These are phyloP conservation scores for Gossypium turneri DNA, from an alignment of 345 rosid genomes.

Conservation along the genomic window DNA sequence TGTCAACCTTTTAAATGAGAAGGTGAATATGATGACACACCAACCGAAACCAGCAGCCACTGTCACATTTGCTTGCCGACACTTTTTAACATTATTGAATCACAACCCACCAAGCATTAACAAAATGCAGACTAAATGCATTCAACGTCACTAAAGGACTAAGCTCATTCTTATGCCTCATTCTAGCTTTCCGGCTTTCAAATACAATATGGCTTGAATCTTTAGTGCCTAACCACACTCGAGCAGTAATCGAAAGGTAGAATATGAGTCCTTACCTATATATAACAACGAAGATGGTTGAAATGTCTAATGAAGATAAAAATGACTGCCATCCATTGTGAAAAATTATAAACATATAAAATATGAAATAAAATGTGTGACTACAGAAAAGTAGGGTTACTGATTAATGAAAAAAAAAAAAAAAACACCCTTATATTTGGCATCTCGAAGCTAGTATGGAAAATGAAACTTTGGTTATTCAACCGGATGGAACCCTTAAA, in stretches of 20 bases:
- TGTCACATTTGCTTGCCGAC: constrained; percentile 21
- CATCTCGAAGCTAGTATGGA: constrained; percentile 14
- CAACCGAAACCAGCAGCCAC: not conserved
- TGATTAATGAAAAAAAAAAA: not conserved
- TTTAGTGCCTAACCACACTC: constrained; percentile 32
- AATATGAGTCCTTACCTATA: constrained; percentile 16
- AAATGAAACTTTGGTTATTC: constrained; percentile 23
- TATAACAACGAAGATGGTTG: constrained; percentile 25
- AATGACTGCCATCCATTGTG: constrained; percentile 10
- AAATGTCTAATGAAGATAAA: constrained; percentile 22
- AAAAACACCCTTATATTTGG: not conserved
- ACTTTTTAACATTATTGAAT: constrained; percentile 3
- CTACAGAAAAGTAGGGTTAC: constrained; percentile 10
- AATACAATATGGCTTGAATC: constrained; percentile 27
- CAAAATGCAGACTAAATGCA: not conserved
- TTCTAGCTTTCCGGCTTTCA: constrained; percentile 30
- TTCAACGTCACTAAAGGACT: not conserved
- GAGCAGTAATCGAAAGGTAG: constrained; percentile 20
- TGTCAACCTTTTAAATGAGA: not conserved
- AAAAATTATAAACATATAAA: not conserved
- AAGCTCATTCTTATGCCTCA: constrained; percentile 20
- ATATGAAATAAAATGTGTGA: constrained; percentile 10
- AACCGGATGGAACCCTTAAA: constrained; percentile 4
- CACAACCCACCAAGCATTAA: not conserved
- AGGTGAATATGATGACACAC: not conserved